Evolutionary conservation across 495 filamentous ascomycete genomes (phyloP).

Genomic region (Lophiotrema nucula): DNA sequence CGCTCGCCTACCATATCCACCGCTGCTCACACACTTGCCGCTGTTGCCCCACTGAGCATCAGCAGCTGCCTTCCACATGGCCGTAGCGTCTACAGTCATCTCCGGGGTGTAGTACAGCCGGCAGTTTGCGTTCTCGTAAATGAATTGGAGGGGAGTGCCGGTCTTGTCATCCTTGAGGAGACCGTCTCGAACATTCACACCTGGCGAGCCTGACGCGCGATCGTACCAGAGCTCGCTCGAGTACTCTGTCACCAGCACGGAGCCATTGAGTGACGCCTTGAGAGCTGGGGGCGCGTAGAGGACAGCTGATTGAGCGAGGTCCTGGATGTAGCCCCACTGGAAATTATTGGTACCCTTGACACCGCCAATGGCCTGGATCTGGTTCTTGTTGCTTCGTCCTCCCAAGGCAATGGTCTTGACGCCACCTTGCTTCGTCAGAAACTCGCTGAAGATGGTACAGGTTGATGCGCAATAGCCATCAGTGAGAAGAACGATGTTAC

Average conservation of each 20-base stretch:
- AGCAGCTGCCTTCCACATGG: constrained; percentile 38
- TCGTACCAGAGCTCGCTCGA: not conserved
- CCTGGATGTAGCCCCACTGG: constrained; percentile 24
- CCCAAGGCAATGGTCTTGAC: constrained; percentile 63
- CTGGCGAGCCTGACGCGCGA: constrained; percentile 16
- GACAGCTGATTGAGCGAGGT: constrained; percentile 7
- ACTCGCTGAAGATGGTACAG: constrained; percentile 59
- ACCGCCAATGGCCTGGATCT: constrained; percentile 64
- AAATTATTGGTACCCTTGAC: constrained; percentile 51
- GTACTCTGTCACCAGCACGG: constrained; percentile 9
- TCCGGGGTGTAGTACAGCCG: constrained; percentile 40
- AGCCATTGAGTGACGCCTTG: constrained; percentile 1
- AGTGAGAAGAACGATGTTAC: constrained; percentile 39
- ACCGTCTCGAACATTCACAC: constrained; percentile 38
- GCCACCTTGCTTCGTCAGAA: constrained; percentile 54
- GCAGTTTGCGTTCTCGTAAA: constrained; percentile 42
- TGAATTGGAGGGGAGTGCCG: constrained; percentile 39
- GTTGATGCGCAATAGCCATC: constrained; percentile 67
- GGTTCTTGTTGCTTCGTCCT: constrained; percentile 54
- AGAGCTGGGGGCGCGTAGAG: not conserved
- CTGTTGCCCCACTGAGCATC: constrained; percentile 33
- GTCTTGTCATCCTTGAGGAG: constrained; percentile 31
- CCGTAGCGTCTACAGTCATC: constrained; percentile 35
- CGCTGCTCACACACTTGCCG: constrained; percentile 23
- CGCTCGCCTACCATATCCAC: constrained; percentile 3